These are phyloP conservation scores for Zygosaccharomyces sapae DNA, from an alignment of 1,139 yeast species.

Conservation along the genomic window DNA sequence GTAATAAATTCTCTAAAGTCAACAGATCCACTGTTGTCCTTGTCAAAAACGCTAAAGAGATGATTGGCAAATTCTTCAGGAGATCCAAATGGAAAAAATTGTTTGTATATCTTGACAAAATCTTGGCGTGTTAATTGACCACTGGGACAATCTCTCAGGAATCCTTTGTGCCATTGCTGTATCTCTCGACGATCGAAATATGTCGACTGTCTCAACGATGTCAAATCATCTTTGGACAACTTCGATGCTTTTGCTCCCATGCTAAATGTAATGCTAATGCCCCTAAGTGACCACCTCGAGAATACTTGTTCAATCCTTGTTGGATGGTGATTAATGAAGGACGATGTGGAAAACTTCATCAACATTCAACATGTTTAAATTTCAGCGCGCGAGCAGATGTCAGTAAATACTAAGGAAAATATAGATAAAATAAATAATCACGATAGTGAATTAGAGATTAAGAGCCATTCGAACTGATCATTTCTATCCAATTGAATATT, in stretches of 20 bases:
- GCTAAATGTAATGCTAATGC: not conserved
- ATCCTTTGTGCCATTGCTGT: constrained; percentile 98
- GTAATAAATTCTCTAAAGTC: constrained; percentile 91
- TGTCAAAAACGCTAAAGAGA: constrained; percentile 84
- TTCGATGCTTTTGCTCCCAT: constrained; percentile 98
- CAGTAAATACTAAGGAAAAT: not conserved
- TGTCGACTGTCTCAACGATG: constrained; percentile 77
- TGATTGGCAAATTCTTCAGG: constrained; percentile 88
- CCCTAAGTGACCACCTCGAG: not conserved
- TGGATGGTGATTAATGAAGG: not conserved
- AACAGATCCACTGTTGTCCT: constrained; percentile 72
- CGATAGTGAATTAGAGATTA: too few relatives aligned
- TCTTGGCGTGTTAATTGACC: constrained; percentile 87
- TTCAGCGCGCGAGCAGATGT: not conserved
- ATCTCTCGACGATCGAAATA: constrained; percentile 90
- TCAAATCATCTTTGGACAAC: constrained; percentile 83
- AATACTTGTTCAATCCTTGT: not conserved
- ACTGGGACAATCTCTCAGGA: constrained; percentile 85
- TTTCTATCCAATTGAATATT: too few relatives aligned
- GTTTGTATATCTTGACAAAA: constrained; percentile 87
- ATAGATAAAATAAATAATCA: too few relatives aligned
- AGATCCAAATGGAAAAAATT: constrained; percentile 97
- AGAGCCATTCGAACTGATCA: too few relatives aligned
- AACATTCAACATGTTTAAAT: not conserved
- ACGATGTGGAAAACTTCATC: not conserved